A percentile compares a stretch with the other conserved stretches of the same genome.
Conservation (phyloP, 2,329 filamentous ascomycete species). For the Aspergillus japonicus region DNA sequence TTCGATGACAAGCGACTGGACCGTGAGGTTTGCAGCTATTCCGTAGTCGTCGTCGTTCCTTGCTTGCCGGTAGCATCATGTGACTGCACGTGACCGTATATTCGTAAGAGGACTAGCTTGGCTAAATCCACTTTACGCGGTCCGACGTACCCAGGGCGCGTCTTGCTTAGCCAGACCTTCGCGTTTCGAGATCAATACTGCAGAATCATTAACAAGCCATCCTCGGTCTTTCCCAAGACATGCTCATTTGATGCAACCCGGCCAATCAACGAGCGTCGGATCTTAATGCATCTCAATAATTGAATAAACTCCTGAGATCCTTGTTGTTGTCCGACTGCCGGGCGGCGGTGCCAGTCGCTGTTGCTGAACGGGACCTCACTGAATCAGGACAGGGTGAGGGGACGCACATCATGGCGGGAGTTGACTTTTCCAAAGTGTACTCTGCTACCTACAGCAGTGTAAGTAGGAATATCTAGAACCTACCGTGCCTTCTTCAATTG, state of each 20-base stretch:
- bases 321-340: slow-evolving; percentile 12
- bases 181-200: slow-evolving; percentile 27
- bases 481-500: not conserved
- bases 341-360: slow-evolving; percentile 15
- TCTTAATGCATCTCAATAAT: slow-evolving; percentile 11
- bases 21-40: slow-evolving; percentile 30
- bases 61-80: slow-evolving; percentile 25
- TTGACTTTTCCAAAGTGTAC: slow-evolving; percentile 53
- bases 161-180: slow-evolving; percentile 28
- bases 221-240: slow-evolving; percentile 27
- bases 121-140: slow-evolving; percentile 42
- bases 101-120: slow-evolving; percentile 24
- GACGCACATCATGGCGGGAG: slow-evolving; percentile 34
- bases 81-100: slow-evolving; percentile 26
- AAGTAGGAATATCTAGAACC: slow-evolving; percentile 20
- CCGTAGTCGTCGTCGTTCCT: slow-evolving; percentile 28
- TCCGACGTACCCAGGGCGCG: slow-evolving; percentile 28
- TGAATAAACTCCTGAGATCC: slow-evolving; percentile 12
- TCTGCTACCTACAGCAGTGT: slow-evolving; percentile 66
- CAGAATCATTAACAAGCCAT: slow-evolving; percentile 30
- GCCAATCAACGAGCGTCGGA: not conserved
- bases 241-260: not conserved
- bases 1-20: slow-evolving; percentile 20
- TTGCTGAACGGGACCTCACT: slow-evolving; percentile 24
- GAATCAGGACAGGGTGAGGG: slow-evolving; percentile 21